Conservation (phyloP, 2,329 filamentous ascomycete species). For the Exophiala phaeomuriformis region DNA sequence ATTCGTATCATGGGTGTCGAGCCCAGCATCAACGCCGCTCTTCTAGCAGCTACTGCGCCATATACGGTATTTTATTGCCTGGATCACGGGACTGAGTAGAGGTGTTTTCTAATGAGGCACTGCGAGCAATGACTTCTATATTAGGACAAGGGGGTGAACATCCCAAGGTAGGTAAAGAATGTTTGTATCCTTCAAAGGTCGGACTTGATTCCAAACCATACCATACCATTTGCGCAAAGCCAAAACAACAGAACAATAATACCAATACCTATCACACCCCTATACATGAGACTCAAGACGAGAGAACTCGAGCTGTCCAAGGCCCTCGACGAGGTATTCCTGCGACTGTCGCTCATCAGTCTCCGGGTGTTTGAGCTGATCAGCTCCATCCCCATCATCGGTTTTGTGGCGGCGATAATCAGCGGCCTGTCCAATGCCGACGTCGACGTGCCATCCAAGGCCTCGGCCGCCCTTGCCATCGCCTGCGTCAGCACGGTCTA, state of each 20-base stretch:
- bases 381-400: constrained; percentile 14
- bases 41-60: no score
- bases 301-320: constrained; percentile 16
- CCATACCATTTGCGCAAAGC: background rate
- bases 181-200: no score
- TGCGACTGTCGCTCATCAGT: constrained; percentile 15
- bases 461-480: constrained; percentile 10
- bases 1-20: no score
- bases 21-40: no score
- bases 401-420: constrained; percentile 16
- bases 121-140: no score
- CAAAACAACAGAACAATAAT: no score
- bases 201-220: background rate
- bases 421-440: constrained; percentile 16
- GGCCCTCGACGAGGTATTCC: constrained; percentile 19
- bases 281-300: constrained; percentile 15
- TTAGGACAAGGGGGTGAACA: no score
- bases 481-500: constrained; percentile 15
- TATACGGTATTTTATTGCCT: no score
- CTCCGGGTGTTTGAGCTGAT: constrained; percentile 9
- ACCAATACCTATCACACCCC: background rate
- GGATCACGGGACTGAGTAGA: no score
- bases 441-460: constrained; percentile 11
- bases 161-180: no score
- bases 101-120: no score